phyloP scores from a whole-genome alignment of 306 rosid species.

The Echinosophora koreensis region DNA sequence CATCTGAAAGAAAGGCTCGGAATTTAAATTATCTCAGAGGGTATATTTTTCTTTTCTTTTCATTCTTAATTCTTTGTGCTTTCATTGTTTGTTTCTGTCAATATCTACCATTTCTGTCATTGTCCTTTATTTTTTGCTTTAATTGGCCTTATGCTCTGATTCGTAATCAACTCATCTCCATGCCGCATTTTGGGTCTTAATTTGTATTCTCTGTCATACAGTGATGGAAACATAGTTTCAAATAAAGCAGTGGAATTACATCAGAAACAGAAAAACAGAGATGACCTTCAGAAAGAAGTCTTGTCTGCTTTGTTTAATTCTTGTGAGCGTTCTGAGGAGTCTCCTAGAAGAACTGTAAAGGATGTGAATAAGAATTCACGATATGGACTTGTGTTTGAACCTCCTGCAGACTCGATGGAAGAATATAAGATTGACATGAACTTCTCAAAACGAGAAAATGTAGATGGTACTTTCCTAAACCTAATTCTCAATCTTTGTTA shows the following conservation, averaged over 20 bases:
- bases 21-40: slow-evolving; percentile 47
- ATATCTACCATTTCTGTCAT: slow-evolving; percentile 18
- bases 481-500: slow-evolving; percentile 30
- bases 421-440: slow-evolving; percentile 50
- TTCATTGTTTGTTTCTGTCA: slow-evolving; percentile 39
- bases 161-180: slow-evolving; percentile 31
- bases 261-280: slow-evolving; percentile 47
- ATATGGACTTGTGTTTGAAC: slow-evolving; percentile 64
- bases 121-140: slow-evolving; percentile 23
- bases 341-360: slow-evolving; percentile 53
- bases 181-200: slow-evolving; percentile 39
- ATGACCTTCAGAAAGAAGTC: slow-evolving; percentile 68
- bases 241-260: slow-evolving; percentile 47
- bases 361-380: slow-evolving; percentile 46
- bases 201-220: slow-evolving; percentile 45
- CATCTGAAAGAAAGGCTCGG: slow-evolving; percentile 49
- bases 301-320: slow-evolving; percentile 65
- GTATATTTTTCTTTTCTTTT: slow-evolving; percentile 50
- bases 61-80: neutral
- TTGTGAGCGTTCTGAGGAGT: slow-evolving; percentile 50
- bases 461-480: slow-evolving; percentile 58
- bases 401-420: slow-evolving; percentile 53
- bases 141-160: neutral
- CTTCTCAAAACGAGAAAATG: slow-evolving; percentile 44
- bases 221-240: slow-evolving; percentile 46